Base-by-base conservation (phyloP, 148 eudicot genomes). In the Vaccinium vitisidaea region DNA sequence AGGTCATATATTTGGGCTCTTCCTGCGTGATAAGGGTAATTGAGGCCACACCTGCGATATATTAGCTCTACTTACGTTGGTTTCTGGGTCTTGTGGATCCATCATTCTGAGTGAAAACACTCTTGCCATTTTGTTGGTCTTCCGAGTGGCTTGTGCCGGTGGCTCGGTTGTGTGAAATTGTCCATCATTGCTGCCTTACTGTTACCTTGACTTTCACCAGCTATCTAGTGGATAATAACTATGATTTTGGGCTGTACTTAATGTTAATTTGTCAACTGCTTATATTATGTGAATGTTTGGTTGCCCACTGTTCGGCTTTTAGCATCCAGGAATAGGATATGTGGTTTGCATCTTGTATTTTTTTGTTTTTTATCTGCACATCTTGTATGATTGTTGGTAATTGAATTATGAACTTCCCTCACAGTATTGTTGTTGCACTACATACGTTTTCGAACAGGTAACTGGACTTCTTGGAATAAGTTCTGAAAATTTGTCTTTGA, bases 401-500 rank as follows among this genome's bases (percentile, higher is more conserved):
- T 39, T 58, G 50, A 21, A 32, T 52, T 4, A 27, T 54, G n/a
- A 77, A 54, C 19, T 18, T 79, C 48, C 48, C 19, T 15, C 13
- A 25, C 32, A 54, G 30, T 32, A 46, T 12, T 56, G 13, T 32
- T 36, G n/a, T 82, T 63, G 82, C 53, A 74, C n/a, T 73, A 30
- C 16, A n/a, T 25, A 58, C 75, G 21, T 55, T 21, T 18, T 27
- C 78, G 65, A 79, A 80, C 87, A 96, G 99, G 92, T 96, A 54
- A 82, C 88, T 80, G 92, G 92, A 84, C 90, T 92, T 90, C 95
- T 96, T 65, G 93, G 89, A 74, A 89, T 86, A 84, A 84, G 85
- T 80, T 71, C 88, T 18, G 91, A 93, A 10, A 30, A 84, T 16
- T 79, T 90, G 86, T 90, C 93, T 53, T 63, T 69, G 84, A 87